Evolutionary conservation across 495 filamentous ascomycete genomes (phyloP).

Genomic region (Penicillium dipodomyicola): DNA sequence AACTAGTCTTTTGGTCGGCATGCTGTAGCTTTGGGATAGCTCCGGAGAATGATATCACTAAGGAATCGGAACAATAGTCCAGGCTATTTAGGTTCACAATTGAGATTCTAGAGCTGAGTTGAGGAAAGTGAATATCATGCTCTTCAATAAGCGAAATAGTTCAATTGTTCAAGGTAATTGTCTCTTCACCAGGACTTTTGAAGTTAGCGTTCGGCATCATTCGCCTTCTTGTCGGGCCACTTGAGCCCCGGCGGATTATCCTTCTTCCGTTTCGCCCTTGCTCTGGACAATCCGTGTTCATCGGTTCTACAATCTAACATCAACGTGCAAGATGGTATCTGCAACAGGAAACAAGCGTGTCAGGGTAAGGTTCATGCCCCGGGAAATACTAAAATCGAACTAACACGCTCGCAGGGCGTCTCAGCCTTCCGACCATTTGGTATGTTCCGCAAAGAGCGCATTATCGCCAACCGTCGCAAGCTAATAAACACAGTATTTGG

Average conservation of each 20-base stretch:
- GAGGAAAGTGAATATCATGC: no score
- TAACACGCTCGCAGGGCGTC: conserved; percentile 52
- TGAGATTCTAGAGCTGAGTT: neutral
- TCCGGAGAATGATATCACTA: conserved; percentile 46
- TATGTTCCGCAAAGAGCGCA: conserved; percentile 26
- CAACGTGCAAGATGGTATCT: conserved; percentile 48
- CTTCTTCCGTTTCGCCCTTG: conserved; percentile 9
- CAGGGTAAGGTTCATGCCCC: conserved; percentile 39
- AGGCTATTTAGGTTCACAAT: neutral
- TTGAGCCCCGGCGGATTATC: conserved; percentile 4
- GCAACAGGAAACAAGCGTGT: conserved; percentile 57
- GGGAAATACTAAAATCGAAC: neutral
- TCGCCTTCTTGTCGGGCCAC: neutral
- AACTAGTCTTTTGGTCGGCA: conserved; percentile 67
- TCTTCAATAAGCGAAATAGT: neutral
- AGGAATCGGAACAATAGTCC: conserved; percentile 35
- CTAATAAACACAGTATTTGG: conserved; percentile 60
- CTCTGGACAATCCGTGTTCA: neutral
- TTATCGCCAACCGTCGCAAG: neutral
- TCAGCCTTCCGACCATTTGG: conserved; percentile 74
- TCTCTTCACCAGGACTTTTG: neutral
- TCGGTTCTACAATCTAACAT: conserved; percentile 5
- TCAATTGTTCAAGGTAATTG: neutral
- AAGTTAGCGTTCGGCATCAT: conserved; percentile 3
- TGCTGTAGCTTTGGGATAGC: conserved; percentile 21